phyloP scores from a whole-genome alignment of 2,329 filamentous ascomycete species.

The Fusarium sp. region DNA sequence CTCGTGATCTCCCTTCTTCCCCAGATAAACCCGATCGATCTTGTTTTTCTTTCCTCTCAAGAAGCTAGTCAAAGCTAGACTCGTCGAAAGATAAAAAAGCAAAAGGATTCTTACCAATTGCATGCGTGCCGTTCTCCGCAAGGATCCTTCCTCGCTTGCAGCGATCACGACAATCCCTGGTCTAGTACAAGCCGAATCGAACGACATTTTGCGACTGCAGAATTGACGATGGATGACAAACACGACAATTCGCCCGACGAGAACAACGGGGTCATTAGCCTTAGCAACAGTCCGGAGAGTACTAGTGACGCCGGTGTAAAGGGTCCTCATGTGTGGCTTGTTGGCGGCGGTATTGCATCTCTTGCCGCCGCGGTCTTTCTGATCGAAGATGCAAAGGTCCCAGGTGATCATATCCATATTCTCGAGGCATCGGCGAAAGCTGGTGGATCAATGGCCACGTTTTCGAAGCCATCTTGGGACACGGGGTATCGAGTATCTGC shows the following conservation, averaged over 20 bases:
- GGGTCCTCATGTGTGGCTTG: conserved; percentile 38
- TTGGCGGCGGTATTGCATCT: conserved; percentile 41
- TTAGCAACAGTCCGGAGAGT: conserved; percentile 24
- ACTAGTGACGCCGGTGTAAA: conserved; percentile 21
- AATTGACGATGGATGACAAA: conserved; percentile 14
- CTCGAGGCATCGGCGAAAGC: conserved; percentile 38
- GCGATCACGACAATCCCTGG: conserved; percentile 25
- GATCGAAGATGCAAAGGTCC: conserved; percentile 39
- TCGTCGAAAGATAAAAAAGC: conserved; percentile 8
- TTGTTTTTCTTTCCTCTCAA: neutral
- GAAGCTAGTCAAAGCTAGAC: conserved; percentile 12
- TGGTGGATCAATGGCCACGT: conserved; percentile 38
- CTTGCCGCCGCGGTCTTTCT: conserved; percentile 40
- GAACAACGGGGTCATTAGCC: conserved; percentile 3
- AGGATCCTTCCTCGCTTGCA: conserved; percentile 23
- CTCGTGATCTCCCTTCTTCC: conserved; percentile 6
- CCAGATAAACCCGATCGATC: neutral
- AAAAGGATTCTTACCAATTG: conserved; percentile 2
- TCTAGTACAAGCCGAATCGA: neutral
- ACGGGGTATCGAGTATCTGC: conserved; percentile 41
- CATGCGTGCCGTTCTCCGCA: conserved; percentile 4
- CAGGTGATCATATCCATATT: conserved; percentile 39
- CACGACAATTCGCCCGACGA: neutral
- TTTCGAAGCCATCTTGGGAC: conserved; percentile 37
- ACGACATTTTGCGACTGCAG: neutral